Base-by-base conservation (phyloP, 2,329 filamentous ascomycete genomes). In the Zarea fungicola region DNA sequence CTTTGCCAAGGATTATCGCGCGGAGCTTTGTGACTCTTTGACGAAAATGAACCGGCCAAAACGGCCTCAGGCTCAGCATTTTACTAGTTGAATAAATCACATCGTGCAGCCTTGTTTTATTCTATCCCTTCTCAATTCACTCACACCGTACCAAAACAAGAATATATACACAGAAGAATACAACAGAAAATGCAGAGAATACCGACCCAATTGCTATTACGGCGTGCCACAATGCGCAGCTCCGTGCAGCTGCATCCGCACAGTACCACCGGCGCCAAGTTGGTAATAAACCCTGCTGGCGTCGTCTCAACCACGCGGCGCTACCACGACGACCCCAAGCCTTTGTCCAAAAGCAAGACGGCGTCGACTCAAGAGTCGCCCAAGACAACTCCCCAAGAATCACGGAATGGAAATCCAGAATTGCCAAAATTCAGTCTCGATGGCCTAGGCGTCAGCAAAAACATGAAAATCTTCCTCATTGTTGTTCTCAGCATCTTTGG, bases 401-500 rank as follows among this genome's bases (percentile, higher is more conserved):
- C n/a, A n/a, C 25, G 35, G 5, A 47, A 11, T 13, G 40, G 47
- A 11, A 56, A 59, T 29, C 56, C 54, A 1, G 49, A 55, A 0
- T 53, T 59, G 8, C 59, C 60, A 8, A 46, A 50, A 1, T 61
- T 64, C 25, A 63, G 51, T 21, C 26, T 65, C 6, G 42, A 60
- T 3, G 56, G 55, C 5, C 37, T 66, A 0, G 63, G 64, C 4
- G 42, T 65, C 5, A 58, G 62, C 50, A 63, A 53, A 22, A 59
- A 57, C 16, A 59, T 60, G 53, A 64, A 50, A 16, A 25, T 63
- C 2, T 36, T 54, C 9, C 29, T 65, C 5, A 43, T 64, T 8
- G 51, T 53, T 1, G 41, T 64, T 2, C 32, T 66, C 6, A 52
- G 57, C 42, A 55, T 66, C 11, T 58, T 64, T 21, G 64, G 62